A percentile compares a stretch with the other conserved stretches of the same genome.
These are phyloP conservation scores for Alternaria sp. DNA, from an alignment of 2,329 filamentous ascomycete species.

Conservation along the genomic window DNA sequence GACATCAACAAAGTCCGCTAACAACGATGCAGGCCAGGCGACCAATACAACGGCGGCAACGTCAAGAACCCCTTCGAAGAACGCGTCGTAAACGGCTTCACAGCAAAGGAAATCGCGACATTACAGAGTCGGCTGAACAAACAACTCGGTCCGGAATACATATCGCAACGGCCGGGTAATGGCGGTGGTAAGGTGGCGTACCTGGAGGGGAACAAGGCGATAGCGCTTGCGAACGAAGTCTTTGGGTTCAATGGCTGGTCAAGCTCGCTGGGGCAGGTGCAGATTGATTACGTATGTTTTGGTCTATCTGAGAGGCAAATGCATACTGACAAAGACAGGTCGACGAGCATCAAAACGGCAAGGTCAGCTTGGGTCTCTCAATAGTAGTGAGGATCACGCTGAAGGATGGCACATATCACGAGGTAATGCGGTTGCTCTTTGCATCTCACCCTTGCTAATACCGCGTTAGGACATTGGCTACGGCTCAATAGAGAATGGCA, in stretches of 20 bases:
- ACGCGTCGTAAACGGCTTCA: conserved; percentile 77
- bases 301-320: not conserved
- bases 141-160: conserved; percentile 93
- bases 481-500: conserved; percentile 94
- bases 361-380: conserved; percentile 83
- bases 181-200: conserved; percentile 90
- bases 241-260: conserved; percentile 99
- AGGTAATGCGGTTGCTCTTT: conserved; percentile 55
- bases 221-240: conserved; percentile 91
- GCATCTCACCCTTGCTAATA: conserved; percentile 8
- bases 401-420: conserved; percentile 93
- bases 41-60: conserved; percentile 44
- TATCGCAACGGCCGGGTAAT: conserved; percentile 83
- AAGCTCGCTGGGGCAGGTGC: conserved; percentile 90
- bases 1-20: conserved; percentile 13
- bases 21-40: conserved; percentile 42
- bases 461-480: conserved; percentile 81
- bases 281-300: conserved; percentile 82
- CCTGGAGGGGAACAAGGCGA: conserved; percentile 94
- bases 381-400: conserved; percentile 91
- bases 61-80: conserved; percentile 82
- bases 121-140: conserved; percentile 87
- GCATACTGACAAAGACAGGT: conserved; percentile 54
- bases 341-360: conserved; percentile 81
- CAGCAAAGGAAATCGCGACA: conserved; percentile 87